Evolutionary conservation across 345 rosid genomes (phyloP).

Genomic region (Brassica juncea): DNA sequence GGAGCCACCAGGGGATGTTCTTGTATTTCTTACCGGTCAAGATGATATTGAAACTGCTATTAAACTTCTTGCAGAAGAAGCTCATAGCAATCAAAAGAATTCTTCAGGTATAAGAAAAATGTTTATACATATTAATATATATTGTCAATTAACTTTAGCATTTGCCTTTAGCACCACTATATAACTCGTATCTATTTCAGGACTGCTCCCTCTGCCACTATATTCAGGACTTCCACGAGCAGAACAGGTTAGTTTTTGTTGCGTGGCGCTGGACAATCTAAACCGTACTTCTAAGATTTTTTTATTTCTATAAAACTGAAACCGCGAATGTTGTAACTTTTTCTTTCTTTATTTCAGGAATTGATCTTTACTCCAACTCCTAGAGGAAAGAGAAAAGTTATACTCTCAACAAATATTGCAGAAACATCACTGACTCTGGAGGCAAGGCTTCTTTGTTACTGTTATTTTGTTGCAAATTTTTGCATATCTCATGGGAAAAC

Average conservation of each 20-base stretch:
- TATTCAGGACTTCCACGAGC: conserved; percentile 89
- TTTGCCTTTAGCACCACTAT: conserved; percentile 16
- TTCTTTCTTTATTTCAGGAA: conserved; percentile 53
- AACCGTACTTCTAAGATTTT: conserved; percentile 2
- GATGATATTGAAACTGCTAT: conserved; percentile 86
- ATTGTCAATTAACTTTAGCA: neutral
- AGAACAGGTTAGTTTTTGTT: conserved; percentile 58
- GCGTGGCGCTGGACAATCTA: neutral
- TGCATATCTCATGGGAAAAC: neutral
- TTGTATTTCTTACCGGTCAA: conserved; percentile 96
- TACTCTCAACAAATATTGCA: conserved; percentile 89
- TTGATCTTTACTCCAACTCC: conserved; percentile 85
- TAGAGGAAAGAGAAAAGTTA: conserved; percentile 89
- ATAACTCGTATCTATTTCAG: conserved; percentile 50
- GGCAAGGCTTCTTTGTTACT: conserved; percentile 46
- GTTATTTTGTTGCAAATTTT: neutral
- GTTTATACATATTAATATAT: neutral
- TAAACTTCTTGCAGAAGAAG: conserved; percentile 70
- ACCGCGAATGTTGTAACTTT: neutral
- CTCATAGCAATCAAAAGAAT: conserved; percentile 56
- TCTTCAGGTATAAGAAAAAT: conserved; percentile 57
- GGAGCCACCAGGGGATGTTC: conserved; percentile 91
- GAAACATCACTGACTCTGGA: conserved; percentile 95
- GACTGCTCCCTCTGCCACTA: conserved; percentile 71
- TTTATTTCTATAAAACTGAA: neutral